Evolutionary conservation across 2,329 filamentous ascomycete genomes (phyloP).

Genomic region (Botrytis aclada): DNA sequence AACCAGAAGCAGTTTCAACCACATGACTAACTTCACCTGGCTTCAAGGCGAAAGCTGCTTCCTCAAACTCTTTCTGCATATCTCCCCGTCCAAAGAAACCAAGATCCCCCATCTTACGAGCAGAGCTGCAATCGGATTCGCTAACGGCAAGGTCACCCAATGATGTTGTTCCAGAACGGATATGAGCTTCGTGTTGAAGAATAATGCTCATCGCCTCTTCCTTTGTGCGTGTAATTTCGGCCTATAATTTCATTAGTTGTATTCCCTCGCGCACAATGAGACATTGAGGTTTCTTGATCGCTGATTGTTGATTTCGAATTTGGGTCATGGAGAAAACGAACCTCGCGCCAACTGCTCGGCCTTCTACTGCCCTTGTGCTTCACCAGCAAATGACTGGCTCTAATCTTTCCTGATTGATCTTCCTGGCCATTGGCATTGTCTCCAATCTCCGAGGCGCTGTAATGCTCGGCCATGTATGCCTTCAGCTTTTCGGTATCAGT

Average conservation of each 20-base stretch:
- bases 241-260: slow-evolving; percentile 40
- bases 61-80: slow-evolving; percentile 99
- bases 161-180: slow-evolving; percentile 63
- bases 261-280: neutral
- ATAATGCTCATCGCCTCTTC: slow-evolving; percentile 82
- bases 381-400: slow-evolving; percentile 86
- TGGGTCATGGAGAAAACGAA: slow-evolving; percentile 34
- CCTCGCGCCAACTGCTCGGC: slow-evolving; percentile 88
- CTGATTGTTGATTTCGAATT: neutral
- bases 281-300: neutral
- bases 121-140: slow-evolving; percentile 95
- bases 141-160: slow-evolving; percentile 82
- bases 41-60: slow-evolving; percentile 86
- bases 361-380: slow-evolving; percentile 89
- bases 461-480: slow-evolving; percentile 85
- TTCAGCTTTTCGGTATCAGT: slow-evolving; percentile 93
- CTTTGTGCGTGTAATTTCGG: slow-evolving; percentile 82
- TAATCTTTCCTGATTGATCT: slow-evolving; percentile 75
- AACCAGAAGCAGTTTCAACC: slow-evolving; percentile 87
- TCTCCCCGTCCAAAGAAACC: slow-evolving; percentile 92
- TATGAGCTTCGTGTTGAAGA: slow-evolving; percentile 69
- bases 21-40: slow-evolving; percentile 82
- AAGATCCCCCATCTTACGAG: slow-evolving; percentile 88
- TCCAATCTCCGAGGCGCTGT: slow-evolving; percentile 57
- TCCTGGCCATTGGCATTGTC: slow-evolving; percentile 35